phyloP scores from a whole-genome alignment of 1,284 basidiomycete species.

The Malassezia globosa region DNA sequence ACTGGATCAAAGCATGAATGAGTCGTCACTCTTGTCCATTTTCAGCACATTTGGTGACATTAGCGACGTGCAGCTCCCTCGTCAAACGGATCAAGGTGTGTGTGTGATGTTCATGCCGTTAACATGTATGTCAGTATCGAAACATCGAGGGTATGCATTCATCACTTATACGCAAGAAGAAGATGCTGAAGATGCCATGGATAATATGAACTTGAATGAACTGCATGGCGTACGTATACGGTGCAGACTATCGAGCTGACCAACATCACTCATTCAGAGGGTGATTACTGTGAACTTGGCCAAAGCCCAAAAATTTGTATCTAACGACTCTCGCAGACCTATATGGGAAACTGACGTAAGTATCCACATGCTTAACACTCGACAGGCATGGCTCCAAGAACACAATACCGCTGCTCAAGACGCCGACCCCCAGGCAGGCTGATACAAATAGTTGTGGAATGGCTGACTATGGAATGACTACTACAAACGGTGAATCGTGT shows the following conservation, averaged over 20 bases:
- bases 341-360: constrained; percentile 19
- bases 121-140: too few species aligned
- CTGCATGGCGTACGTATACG: constrained; percentile 13
- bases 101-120: neutral
- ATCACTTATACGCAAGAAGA: constrained; percentile 12
- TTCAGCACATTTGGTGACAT: constrained; percentile 17
- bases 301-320: constrained; percentile 11
- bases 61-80: constrained; percentile 13
- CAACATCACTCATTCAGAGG: too few species aligned
- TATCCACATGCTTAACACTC: neutral
- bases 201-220: constrained; percentile 19
- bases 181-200: constrained; percentile 17
- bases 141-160: constrained; percentile 15
- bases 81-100: constrained; percentile 6
- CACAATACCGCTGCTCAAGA: constrained; percentile 6
- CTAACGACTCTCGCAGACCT: constrained; percentile 7
- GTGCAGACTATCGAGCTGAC: neutral
- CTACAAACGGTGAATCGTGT: constrained; percentile 38
- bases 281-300: constrained; percentile 16
- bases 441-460: too few species aligned
- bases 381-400: constrained; percentile 12
- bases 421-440: neutral
- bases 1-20: constrained; percentile 5
- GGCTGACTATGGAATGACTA: neutral
- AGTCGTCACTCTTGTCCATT: neutral